Conservation (phyloP, 1,284 basidiomycete genomes). For the Rhizoctonia solani region DNA sequence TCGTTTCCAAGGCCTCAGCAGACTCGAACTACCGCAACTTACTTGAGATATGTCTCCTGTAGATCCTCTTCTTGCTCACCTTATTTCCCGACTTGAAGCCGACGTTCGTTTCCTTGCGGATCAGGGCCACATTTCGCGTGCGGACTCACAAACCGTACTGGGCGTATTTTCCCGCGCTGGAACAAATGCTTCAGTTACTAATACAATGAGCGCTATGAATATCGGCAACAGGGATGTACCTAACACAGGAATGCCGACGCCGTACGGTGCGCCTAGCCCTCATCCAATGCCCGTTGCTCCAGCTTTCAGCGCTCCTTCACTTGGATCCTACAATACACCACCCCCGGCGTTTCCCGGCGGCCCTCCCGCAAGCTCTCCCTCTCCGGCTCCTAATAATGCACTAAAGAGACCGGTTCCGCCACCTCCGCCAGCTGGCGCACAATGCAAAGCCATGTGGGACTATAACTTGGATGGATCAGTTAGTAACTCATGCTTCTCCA, state of each 20-base stretch:
- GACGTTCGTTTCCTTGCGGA: constrained; percentile 65
- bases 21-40: no score
- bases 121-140: constrained; percentile 58
- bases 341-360: constrained; percentile 21
- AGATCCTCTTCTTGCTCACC: constrained; percentile 57
- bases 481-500: constrained; percentile 24
- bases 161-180: constrained; percentile 51
- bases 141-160: constrained; percentile 59
- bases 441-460: constrained; percentile 62
- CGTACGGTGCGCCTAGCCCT: constrained; percentile 34
- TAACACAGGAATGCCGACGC: constrained; percentile 10
- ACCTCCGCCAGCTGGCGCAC: constrained; percentile 42
- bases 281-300: constrained; percentile 41
- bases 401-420: constrained; percentile 19
- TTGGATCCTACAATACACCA: constrained; percentile 15
- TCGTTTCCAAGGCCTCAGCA: no score
- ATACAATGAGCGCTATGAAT: constrained; percentile 35
- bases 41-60: constrained; percentile 38
- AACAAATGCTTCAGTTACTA: constrained; percentile 34
- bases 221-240: neutral
- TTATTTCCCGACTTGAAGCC: constrained; percentile 63
- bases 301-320: constrained; percentile 5
- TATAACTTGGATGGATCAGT: constrained; percentile 66
- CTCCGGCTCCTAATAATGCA: constrained; percentile 11
- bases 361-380: neutral